These are phyloP conservation scores for Leishmania turanica DNA, from an alignment of 208 protist species.

Conservation along the genomic window DNA sequence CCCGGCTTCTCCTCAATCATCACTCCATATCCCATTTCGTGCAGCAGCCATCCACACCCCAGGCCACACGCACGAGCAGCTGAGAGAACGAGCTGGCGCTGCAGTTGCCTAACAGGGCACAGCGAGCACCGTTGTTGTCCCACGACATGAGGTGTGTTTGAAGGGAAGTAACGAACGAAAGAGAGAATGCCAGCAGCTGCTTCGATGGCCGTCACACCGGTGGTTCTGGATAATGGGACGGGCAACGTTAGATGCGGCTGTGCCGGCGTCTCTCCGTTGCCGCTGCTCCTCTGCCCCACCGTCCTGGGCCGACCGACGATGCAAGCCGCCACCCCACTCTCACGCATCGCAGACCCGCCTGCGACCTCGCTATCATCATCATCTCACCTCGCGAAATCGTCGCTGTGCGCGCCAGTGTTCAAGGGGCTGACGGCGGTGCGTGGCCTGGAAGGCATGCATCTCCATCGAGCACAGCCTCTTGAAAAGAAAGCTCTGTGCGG, in stretches of 20 bases:
- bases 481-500: conserved; percentile 14
- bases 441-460: neutral
- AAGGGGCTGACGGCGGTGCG: neutral
- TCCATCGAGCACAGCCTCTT: neutral
- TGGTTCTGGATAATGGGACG: conserved; percentile 74
- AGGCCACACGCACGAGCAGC: neutral
- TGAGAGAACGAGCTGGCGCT: neutral
- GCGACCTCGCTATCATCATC: neutral
- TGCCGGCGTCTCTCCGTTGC: conserved; percentile 95
- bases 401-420: neutral
- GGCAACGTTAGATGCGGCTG: conserved; percentile 98
- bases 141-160: neutral
- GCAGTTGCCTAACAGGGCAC: neutral
- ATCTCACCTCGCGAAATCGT: neutral
- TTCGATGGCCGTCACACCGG: conserved; percentile 23
- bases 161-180: neutral
- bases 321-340: conserved; percentile 29
- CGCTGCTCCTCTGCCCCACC: conserved; percentile 95
- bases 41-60: neutral
- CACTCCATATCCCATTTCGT: neutral
- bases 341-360: neutral
- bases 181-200: neutral
- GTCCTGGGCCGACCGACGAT: conserved; percentile 95
- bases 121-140: neutral
- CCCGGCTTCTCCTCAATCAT: neutral